Evolutionary conservation across 139 green algal species (phyloP).

Genomic region (Spirogloea muscicola): DNA sequence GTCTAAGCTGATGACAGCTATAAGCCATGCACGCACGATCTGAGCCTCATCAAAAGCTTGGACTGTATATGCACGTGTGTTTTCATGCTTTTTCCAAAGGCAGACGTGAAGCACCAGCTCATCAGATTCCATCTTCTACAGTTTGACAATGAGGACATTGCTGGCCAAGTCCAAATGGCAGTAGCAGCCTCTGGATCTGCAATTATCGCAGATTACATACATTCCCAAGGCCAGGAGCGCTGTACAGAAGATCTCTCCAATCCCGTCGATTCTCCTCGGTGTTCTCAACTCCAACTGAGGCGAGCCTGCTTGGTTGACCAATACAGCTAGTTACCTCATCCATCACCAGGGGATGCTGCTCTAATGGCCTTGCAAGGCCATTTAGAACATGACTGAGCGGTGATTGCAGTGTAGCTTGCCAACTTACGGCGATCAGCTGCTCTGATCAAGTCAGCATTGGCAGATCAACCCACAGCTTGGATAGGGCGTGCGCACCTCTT

Average conservation of each 20-base stretch:
- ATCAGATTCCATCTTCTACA: background rate
- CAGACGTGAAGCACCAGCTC: background rate
- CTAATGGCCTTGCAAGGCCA: too few species aligned
- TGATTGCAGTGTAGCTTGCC: too few species aligned
- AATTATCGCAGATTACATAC: constrained; percentile 4
- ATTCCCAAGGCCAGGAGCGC: constrained; percentile 60
- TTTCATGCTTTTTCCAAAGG: background rate
- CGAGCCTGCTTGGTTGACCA: constrained; percentile 70
- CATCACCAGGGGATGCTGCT: too few species aligned
- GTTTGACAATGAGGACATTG: background rate
- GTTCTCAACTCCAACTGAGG: constrained; percentile 96
- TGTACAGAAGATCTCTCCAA: constrained; percentile 93
- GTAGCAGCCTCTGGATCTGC: too few species aligned
- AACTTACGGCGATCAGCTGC: too few species aligned
- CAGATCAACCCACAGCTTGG: too few species aligned
- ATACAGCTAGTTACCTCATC: too few species aligned
- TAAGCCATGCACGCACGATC: background rate
- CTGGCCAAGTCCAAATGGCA: too few species aligned
- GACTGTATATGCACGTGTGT: background rate
- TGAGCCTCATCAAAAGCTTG: background rate
- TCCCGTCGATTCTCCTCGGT: constrained; percentile 91
- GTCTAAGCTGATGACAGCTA: background rate
- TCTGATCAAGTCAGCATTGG: too few species aligned
- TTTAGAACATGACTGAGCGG: too few species aligned
- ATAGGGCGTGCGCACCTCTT: constrained; percentile 60